phyloP scores from a whole-genome alignment of 257 asterid species.

The Fraxinus excelsior region DNA sequence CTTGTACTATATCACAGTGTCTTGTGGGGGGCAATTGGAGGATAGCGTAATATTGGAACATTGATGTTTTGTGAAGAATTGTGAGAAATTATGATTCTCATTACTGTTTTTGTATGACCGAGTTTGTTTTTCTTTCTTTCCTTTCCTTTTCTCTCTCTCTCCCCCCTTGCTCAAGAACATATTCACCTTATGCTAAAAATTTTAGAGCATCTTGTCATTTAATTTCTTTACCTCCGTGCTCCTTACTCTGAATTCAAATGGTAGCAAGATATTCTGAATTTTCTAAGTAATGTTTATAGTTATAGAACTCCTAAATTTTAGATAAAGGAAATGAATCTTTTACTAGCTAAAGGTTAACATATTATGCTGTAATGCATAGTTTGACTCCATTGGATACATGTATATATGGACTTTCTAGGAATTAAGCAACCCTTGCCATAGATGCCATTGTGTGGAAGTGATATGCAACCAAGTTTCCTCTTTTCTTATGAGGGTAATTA shows the following conservation, averaged over 20 bases:
- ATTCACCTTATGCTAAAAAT: background rate
- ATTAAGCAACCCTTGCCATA: background rate
- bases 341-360: background rate
- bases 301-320: background rate
- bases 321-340: background rate
- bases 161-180: background rate
- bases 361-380: background rate
- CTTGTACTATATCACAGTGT: background rate
- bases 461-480: background rate
- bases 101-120: background rate
- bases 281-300: background rate
- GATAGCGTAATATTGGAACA: background rate
- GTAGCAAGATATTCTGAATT: too few relatives aligned
- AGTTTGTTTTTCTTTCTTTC: background rate
- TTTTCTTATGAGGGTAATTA: background rate
- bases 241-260: background rate
- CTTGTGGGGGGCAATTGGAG: background rate
- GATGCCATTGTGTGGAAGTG: too few relatives aligned
- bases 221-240: background rate
- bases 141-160: too few relatives aligned
- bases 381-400: background rate
- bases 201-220: background rate
- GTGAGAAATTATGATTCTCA: background rate
- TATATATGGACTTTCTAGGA: background rate
- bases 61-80: background rate